A percentile compares a stretch with the other conserved stretches of the same genome.
Conservation (phyloP, 108 stramenopile species). For the Phaeodactylum tricornutum region DNA sequence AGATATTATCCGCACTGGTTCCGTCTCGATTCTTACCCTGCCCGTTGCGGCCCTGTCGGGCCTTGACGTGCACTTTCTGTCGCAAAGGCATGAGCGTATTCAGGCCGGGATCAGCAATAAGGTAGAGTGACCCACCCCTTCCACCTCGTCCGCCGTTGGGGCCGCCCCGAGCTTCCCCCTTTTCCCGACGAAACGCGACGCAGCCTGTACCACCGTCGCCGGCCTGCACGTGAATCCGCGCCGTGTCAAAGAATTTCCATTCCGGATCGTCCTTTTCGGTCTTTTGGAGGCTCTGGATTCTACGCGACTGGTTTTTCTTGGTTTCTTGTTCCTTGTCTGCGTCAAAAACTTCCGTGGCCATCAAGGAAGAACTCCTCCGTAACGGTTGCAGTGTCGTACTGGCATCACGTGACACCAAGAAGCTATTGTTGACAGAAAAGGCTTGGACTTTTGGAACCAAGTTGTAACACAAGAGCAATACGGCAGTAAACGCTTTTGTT, state of each 20-base stretch:
- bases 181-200: conserved; percentile 88
- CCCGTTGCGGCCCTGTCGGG: conserved; percentile 69
- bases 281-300: not conserved
- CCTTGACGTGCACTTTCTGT: conserved; percentile 72
- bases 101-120: conserved; percentile 69
- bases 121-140: conserved; percentile 69
- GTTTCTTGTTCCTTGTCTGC: not conserved
- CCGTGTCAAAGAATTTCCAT: conserved; percentile 92
- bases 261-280: conserved; percentile 49
- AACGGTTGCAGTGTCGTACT: too few relatives aligned
- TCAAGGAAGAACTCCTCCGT: too few relatives aligned
- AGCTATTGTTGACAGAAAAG: too few relatives aligned
- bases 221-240: conserved; percentile 77
- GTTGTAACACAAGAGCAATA: too few relatives aligned
- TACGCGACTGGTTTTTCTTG: not conserved
- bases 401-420: too few relatives aligned
- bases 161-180: conserved; percentile 84
- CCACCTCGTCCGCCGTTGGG: conserved; percentile 89
- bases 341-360: not conserved
- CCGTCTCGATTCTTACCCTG: conserved; percentile 82
- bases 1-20: conserved; percentile 45
- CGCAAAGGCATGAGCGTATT: conserved; percentile 84
- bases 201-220: conserved; percentile 94
- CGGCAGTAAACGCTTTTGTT: too few relatives aligned
- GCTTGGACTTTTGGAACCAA: too few relatives aligned